Conservation (phyloP, 805 yeast species). For the Sugiyamaella chiloensis region DNA sequence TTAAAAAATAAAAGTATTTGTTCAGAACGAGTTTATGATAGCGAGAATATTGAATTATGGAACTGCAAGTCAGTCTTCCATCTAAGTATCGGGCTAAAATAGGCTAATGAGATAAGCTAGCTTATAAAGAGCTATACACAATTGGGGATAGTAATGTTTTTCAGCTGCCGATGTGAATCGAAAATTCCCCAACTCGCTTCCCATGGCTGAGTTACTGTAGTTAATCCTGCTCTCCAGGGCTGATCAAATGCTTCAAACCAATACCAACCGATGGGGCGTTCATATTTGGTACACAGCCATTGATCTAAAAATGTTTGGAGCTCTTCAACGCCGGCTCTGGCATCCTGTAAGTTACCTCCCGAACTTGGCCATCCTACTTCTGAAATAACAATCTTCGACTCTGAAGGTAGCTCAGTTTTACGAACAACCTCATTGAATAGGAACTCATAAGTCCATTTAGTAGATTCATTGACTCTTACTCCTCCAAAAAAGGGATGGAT, state of each 20-base stretch:
- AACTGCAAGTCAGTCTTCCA: too few relatives aligned
- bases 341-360: conserved; percentile 49
- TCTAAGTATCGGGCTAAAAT: too few relatives aligned
- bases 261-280: conserved; percentile 46
- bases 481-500: conserved; percentile 71
- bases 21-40: too few relatives aligned
- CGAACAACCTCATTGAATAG: conserved; percentile 40
- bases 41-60: too few relatives aligned
- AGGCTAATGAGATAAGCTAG: too few relatives aligned
- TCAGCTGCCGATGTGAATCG: conserved; percentile 45
- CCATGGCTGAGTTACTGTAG: conserved; percentile 50
- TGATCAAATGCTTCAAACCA: conserved; percentile 72
- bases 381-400: conserved; percentile 41
- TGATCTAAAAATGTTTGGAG: conserved; percentile 47
- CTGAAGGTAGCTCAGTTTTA: conserved; percentile 11
- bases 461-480: conserved; percentile 43
- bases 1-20: too few relatives aligned
- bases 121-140: conserved; percentile 29
- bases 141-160: conserved; percentile 40
- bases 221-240: conserved; percentile 61
- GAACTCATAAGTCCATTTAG: conserved; percentile 53
- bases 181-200: conserved; percentile 74
- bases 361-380: conserved; percentile 73
- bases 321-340: conserved; percentile 47
- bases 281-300: conserved; percentile 49